Evolutionary conservation across 306 rosid genomes (phyloP).

Genomic region (Malus domestica): ASM211411v1 NC_041789.1:30345001-30345500

Average conservation of each 20-base stretch:
- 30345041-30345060: neutral
- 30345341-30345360: neutral
- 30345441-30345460: too few species aligned
- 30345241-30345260: neutral
- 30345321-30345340: neutral
- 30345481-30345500: constrained; percentile 11
- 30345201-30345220: neutral
- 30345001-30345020: constrained; percentile 99
- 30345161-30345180: too few species aligned
- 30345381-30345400: neutral
- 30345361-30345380: neutral
- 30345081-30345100: neutral
- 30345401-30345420: neutral
- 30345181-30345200: neutral
- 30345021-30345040: neutral
- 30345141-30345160: neutral
- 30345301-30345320: neutral
- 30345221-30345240: neutral
- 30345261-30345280: neutral
- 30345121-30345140: constrained; percentile 6
- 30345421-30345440: neutral
- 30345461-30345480: neutral
- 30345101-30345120: constrained; percentile 2
- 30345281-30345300: neutral
- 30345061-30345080: neutral